Base-by-base conservation (phyloP, 2,329 filamentous ascomycete genomes). In the Aspergillus melleus region DNA sequence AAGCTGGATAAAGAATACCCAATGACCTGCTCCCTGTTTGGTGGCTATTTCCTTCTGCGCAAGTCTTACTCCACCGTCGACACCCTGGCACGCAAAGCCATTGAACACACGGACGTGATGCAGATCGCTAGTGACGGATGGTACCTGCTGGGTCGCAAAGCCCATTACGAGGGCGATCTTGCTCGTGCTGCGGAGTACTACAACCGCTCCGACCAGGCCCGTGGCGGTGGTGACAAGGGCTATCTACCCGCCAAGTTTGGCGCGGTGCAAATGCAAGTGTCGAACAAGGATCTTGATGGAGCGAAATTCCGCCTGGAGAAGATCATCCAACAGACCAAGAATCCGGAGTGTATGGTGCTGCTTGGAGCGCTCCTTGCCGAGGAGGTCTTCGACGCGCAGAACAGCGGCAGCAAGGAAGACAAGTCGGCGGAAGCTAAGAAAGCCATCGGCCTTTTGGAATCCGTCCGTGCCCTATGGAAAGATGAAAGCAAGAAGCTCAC, bases 61-160 rank as follows among this genome's bases (percentile, higher is more conserved):
- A 96, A 92, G 73, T 86, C 88, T 9, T 89, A 92, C 76, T 79
- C 86, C 24, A 92, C 92, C 61, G 92, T 95, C 10, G 92, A 98
- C 66, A 88, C 88, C 20, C 83, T 99, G 19, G 91, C 94, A 8
- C 90, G 93, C 73, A 95, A 95, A 74, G 93, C 95, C 6, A 97
- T 99, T 63, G 92, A 97, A 71, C 89, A 91, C 69, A 98, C 95
- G 2, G 95, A 99, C 72, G 91, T 98, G 67, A 96, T 96, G 74
- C 91, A 93, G 3, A 92, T 98, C 74, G 94, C 94, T 24, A 96
- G 94, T 77, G 96, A 99, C 73, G 96, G 95, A 39, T 98, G 94
- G 93, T 99, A 97, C 76, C 79, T 98, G 9, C 85, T 98, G 46
- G 95, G 92, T 29, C 85, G 93, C 61, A 97, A 96, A 74, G 91